Evolutionary conservation across 2,329 filamentous ascomycete species (phyloP), one percentile per base, ranked within the genome.

Genomic region (Ophiostoma quercus): DNA sequence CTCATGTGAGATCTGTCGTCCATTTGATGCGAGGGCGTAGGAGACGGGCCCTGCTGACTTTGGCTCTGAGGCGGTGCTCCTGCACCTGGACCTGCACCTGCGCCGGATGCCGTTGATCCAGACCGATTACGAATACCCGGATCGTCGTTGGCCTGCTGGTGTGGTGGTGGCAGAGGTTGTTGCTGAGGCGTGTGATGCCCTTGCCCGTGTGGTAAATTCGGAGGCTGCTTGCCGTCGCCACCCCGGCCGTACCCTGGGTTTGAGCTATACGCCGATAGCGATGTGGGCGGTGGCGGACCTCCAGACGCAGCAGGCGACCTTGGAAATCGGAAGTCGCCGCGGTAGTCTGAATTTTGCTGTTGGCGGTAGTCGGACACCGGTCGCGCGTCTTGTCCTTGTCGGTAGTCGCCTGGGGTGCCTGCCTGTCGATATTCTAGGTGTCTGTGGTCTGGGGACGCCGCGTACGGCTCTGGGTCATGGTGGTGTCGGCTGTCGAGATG

Each of bases 1-100:
- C 60, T 71, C 68, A 71, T 72, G 19, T 72, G 70, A 1, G 68
- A 68, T 8, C 66, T 60, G 70, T 72, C 69, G 14, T 72, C 70
- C 25, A 68, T 62, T 2, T 67, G 71, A 6, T 69, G 69, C 68
- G 67, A 67, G 29, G 43, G 65, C 29, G 69, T 41, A 11, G 67
- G 32, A 51, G 67, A 62, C 51, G 2, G 63, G 57, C 14, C 57
- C 47, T 68, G 69, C 2, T 37, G 66, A 34, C 43, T 57, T 22
- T 39, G 62, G 32, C 7, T 34, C 25, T 29, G 57, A 9, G 43
- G 43, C 11, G 22, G 39, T 60, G 9, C 37, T 62, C 41, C 67
- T 41, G 60, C 22, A 34, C 43, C 65, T 29, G 41, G 29, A 39
- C 41, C 43, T 9, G 29, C 11, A 29, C 62, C 67, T 19, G 57